Conservation (phyloP, 768 basidiomycete genomes). For the Hygrocybe coccinea region DNA sequence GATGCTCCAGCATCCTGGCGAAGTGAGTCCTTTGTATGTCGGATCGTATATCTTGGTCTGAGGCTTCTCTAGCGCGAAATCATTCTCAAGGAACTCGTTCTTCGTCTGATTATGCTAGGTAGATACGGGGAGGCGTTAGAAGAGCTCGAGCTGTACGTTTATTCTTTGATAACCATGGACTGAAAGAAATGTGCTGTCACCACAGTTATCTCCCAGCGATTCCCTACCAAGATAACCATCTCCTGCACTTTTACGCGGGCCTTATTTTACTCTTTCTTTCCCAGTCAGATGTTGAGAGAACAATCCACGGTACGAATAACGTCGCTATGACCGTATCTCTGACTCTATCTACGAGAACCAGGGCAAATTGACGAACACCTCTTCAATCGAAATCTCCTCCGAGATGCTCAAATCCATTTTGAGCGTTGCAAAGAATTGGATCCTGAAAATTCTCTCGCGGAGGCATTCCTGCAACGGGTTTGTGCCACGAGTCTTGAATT, state of each 20-base stretch:
- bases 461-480: constrained; percentile 53
- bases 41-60: background rate
- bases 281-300: constrained; percentile 28
- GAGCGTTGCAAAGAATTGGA: constrained; percentile 60
- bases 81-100: constrained; percentile 70
- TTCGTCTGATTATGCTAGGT: constrained; percentile 55
- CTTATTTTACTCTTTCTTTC: constrained; percentile 63
- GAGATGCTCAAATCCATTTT: constrained; percentile 60
- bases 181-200: background rate
- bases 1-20: constrained; percentile 64
- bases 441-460: constrained; percentile 49
- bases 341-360: background rate
- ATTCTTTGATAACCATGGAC: background rate
- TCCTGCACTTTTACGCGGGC: constrained; percentile 80
- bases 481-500: background rate
- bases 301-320: constrained; percentile 3
- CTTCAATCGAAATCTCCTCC: constrained; percentile 33
- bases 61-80: constrained; percentile 55
- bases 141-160: constrained; percentile 75
- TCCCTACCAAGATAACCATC: constrained; percentile 78
- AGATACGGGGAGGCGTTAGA: constrained; percentile 70
- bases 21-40: constrained; percentile 41
- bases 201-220: constrained; percentile 78
- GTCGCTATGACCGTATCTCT: background rate
- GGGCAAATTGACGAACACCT: background rate